Base-by-base conservation (phyloP, 306 rosid species). In the Dalbergia cochinchinensis region DNA sequence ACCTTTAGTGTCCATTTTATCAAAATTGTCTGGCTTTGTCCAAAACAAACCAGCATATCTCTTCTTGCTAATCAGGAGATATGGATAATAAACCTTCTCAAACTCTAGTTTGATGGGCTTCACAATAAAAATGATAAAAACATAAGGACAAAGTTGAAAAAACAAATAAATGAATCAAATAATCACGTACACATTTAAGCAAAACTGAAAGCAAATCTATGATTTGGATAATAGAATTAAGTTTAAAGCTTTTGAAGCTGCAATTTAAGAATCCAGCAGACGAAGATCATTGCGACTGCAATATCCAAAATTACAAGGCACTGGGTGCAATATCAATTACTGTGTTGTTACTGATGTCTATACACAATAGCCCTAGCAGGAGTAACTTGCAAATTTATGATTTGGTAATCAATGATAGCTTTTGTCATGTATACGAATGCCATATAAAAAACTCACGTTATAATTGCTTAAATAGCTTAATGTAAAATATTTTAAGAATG, bases 1-100 rank as follows among this genome's bases (percentile, higher is more conserved):
- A 95, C 99, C 99, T 92, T 95, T 95, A 22, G 99, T 90, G 76
- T 95, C 99, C 99, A 95, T 95, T 89, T 95, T 95, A 85, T 95
- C 99, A 74, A 84, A 91, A 57, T 82, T 89, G 58, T 88, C 87
- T 1, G 92, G 91, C 73, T 83, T 91, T 83, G 97, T 95, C 99
- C 98, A 95, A 39, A 77, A 89, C 77, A 95, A 88, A 91, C 99
- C 99, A 76, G 99, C 98, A 80, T 95, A 95, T 80, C 99, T 92
- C 90, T 95, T 95, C 90, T 95, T 95, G 94, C 98, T 95, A 76
- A 91, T 95, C 79, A 95, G 85, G 79, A 95, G 97, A 86, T 92
- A 95, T 35, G 98, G 99, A 89, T 80, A 90, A 80, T 95, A 95
- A 81, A 95, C 84, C 92, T 92, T 95, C 87, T 95, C 99, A 89